phyloP scores from a whole-genome alignment of 2,329 filamentous ascomycete genomes.

The Rhynchosporium graminicola region DNA sequence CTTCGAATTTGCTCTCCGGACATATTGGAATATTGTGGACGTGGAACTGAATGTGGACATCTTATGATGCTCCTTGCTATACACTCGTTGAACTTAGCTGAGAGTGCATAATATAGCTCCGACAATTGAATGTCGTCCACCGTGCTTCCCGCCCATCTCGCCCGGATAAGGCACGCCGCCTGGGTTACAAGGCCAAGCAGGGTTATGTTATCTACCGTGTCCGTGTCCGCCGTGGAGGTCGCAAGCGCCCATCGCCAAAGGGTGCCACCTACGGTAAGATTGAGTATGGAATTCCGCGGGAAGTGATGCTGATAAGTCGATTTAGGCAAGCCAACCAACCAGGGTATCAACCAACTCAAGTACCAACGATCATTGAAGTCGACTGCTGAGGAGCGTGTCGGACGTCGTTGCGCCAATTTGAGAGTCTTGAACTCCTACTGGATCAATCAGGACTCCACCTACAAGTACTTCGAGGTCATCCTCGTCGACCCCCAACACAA shows the following conservation, averaged over 20 bases:
- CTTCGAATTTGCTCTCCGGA: slow-evolving; percentile 38
- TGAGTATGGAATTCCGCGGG: background rate
- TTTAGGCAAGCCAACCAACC: slow-evolving; percentile 99
- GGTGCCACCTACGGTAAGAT: slow-evolving; percentile 95
- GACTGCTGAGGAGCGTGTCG: slow-evolving; percentile 99
- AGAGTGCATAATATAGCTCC: slow-evolving; percentile 99
- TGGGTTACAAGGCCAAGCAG: slow-evolving; percentile 99
- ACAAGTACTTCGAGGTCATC: slow-evolving; percentile 99
- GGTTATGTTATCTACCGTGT: slow-evolving; percentile 99
- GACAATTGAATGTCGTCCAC: slow-evolving; percentile 99
- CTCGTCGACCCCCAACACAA: slow-evolving; percentile 99
- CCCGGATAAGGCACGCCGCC: slow-evolving; percentile 99
- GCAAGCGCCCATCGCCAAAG: slow-evolving; percentile 95
- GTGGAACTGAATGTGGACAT: slow-evolving; percentile 37
- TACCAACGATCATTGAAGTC: slow-evolving; percentile 99
- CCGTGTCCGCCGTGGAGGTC: slow-evolving; percentile 96
- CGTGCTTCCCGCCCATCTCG: slow-evolving; percentile 96
- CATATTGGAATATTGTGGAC: slow-evolving; percentile 37
- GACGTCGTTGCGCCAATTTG: slow-evolving; percentile 97
- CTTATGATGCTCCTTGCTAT: slow-evolving; percentile 64
- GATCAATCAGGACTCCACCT: slow-evolving; percentile 99
- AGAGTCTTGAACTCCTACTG: slow-evolving; percentile 99
- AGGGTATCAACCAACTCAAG: slow-evolving; percentile 99
- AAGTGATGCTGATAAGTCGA: slow-evolving; percentile 1
- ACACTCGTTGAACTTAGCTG: slow-evolving; percentile 99